These are phyloP conservation scores for Didymella exigua DNA, from an alignment of 2,329 filamentous ascomycete species.

Conservation along the genomic window DNA sequence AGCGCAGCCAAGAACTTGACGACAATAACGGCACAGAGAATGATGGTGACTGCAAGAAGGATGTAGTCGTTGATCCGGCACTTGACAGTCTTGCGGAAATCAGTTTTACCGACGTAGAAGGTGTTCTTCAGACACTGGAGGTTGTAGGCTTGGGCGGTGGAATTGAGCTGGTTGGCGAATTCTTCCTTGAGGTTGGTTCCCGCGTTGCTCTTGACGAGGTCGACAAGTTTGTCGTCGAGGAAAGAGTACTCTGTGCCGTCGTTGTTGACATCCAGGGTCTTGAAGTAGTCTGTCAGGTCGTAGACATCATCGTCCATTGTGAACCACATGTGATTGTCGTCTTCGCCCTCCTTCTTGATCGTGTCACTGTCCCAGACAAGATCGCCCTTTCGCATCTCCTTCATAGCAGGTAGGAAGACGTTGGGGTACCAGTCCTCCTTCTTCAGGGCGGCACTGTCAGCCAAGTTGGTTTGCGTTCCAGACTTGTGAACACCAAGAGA, in stretches of 20 bases:
- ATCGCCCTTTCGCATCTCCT: conserved; percentile 84
- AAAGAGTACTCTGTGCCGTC: conserved; percentile 68
- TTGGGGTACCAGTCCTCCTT: conserved; percentile 77
- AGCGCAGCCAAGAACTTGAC: conserved; percentile 92
- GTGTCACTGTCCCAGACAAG: conserved; percentile 71
- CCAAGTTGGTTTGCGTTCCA: conserved; percentile 64
- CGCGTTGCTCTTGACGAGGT: conserved; percentile 74
- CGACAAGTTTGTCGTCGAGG: conserved; percentile 69
- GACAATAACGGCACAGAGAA: conserved; percentile 78
- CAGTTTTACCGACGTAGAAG: conserved; percentile 81
- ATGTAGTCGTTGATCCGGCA: conserved; percentile 94
- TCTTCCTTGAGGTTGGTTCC: conserved; percentile 76
- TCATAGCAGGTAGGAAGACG: conserved; percentile 77
- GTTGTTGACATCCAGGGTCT: conserved; percentile 69
- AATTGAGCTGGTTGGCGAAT: conserved; percentile 63
- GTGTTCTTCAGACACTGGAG: conserved; percentile 80
- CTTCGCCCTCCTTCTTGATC: conserved; percentile 69
- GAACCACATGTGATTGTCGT: conserved; percentile 76
- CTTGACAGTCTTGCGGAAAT: conserved; percentile 77
- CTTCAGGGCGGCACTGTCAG: conserved; percentile 60
- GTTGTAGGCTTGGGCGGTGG: conserved; percentile 66
- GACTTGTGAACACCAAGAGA: conserved; percentile 70
- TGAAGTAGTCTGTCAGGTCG: conserved; percentile 90
- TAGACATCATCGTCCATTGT: conserved; percentile 78
- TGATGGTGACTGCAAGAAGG: conserved; percentile 81